Base-by-base conservation (phyloP, 768 basidiomycete species). In the Naganishia friedmannii region DNA sequence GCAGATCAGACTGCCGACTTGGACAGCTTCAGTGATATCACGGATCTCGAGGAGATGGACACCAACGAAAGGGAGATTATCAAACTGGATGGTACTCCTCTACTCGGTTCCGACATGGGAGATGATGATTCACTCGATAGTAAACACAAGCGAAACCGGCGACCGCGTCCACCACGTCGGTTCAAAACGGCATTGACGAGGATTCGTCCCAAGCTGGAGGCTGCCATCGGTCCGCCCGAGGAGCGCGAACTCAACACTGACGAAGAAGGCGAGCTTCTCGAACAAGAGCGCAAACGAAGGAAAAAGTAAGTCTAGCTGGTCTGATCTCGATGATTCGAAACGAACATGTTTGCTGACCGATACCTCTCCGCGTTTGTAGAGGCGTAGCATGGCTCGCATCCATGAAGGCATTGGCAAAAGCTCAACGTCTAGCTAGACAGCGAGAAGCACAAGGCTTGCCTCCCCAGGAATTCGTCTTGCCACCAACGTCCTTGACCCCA, bases 141-240 rank as follows among this genome's bases (percentile, higher is more conserved):
- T 31, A 56, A 53, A 53, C 34, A 65, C 23, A 65, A 70, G n/a
- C 51, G 51, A 23, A 57, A 67, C 39, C 65, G 65, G 5, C 67
- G 67, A 51, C 57, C 70, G 2, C 54, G 70, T 9, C 70, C 70
- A 12, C 70, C 70, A n/a, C 54, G 70, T 19, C 66, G 70, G 31
- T 71, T 71, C 70, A 71, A 71, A 56, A 71, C 70, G 32, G 67
- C 66, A 28, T 53, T 71, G 39, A 71, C 70, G 3, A 66, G 70
- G 21, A 57, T 71, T 17, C 66, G 70, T n/a, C 70, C 70, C 9
- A 71, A 71, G 34, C 48, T 71, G 10, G 70, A 71, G 53, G 70
- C 70, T 0, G 70, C 70, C 8, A 57, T 71, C 19, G 54, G 39
- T 7, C 45, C 55, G 13, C 60, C 60, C 8, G 60, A 63, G 42